Percentiles rank a stretch among this genome's conserved stretches.
These are phyloP conservation scores for Phialocephala subalpina DNA, from an alignment of 2,329 filamentous ascomycete genomes.

Conservation along the genomic window DNA sequence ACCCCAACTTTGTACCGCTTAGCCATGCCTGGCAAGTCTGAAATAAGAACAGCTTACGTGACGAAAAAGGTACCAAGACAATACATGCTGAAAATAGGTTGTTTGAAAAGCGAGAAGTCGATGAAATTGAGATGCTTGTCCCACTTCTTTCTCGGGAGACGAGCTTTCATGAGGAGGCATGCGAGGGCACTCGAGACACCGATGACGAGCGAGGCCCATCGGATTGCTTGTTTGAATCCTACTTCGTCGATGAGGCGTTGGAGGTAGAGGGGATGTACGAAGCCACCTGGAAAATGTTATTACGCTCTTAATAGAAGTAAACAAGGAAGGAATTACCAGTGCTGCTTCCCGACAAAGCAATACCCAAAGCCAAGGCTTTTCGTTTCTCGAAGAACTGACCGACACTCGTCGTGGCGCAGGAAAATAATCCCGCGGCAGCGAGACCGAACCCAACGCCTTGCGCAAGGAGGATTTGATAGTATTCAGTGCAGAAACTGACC, in stretches of 20 bases:
- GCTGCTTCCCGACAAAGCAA: constrained; percentile 55
- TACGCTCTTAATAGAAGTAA: neutral
- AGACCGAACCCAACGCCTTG: constrained; percentile 55
- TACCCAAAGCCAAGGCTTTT: constrained; percentile 55
- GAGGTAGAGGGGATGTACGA: constrained; percentile 67
- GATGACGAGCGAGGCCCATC: constrained; percentile 64
- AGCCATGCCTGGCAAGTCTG: neutral
- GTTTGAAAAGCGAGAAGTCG: constrained; percentile 44
- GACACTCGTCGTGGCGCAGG: constrained; percentile 48
- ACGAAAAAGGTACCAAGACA: constrained; percentile 27
- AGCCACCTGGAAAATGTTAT: constrained; percentile 41
- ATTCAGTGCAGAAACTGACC: constrained; percentile 62
- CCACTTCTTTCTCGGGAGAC: constrained; percentile 22
- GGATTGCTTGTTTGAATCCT: constrained; percentile 72
- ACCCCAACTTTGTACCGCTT: constrained; percentile 46
- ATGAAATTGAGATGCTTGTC: constrained; percentile 44
- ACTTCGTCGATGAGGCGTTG: constrained; percentile 64
- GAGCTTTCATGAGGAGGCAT: constrained; percentile 52
- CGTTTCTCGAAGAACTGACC: constrained; percentile 56
- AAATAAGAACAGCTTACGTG: constrained; percentile 11
- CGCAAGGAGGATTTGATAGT: constrained; percentile 60
- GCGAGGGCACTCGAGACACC: constrained; percentile 43
- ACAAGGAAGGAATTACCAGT: constrained; percentile 44
- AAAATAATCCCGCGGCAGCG: constrained; percentile 54
- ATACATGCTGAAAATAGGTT: constrained; percentile 22